Evolutionary conservation across 2,329 filamentous ascomycete species (phyloP), one percentile per base, ranked within the genome.

Genomic region (Pseudocercospora eumusae): DNA sequence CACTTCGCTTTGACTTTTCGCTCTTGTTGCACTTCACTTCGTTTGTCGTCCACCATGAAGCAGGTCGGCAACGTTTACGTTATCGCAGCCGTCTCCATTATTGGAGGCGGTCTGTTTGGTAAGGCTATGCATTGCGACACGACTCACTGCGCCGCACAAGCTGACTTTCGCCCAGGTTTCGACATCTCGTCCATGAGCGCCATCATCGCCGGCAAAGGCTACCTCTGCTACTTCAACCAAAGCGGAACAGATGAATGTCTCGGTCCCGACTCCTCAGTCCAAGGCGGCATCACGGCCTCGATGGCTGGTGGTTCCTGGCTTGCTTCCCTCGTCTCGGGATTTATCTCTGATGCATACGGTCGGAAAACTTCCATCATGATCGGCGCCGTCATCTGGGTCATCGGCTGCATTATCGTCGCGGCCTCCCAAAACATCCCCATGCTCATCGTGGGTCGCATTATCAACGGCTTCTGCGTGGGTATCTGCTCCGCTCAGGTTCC

Each of bases 171-270:
- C 6, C 10, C 13, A 57, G 90, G 90, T 69, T 92, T 92, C 73
- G 90, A 92, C 76, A 91, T 92, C 70, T 86, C 84, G 60, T 89
- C 87, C 47, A 91, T 92, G 88, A 87, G 84, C 61, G 77, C 78
- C 9, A 78, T 79, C 60, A 80, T 92, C 40, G 86, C 86, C 28
- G 89, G 86, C 0, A 76, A 86, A 60, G 83, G 87, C 52, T 92
- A 92, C 74, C 86, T 86, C 68, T 86, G 84, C 69, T 92, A 90
- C 23, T 92, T 92, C 77, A 80, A 86, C 69, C 83, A 90, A 70
- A 75, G 79, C 73, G 75, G 8, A 57, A 45, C n/a, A 60, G 75
- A 0, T 4, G 18, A 21, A 31, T 86, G 83, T 73, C 80, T 77
- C 15, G 86, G 86, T 33, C 85, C 85, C 3, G 74, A 71, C 11